Evolutionary conservation across 164 flowering plant genomes (phyloP), one percentile per base, ranked within the genome.

Genomic region (Tinospora cordifolia): DNA sequence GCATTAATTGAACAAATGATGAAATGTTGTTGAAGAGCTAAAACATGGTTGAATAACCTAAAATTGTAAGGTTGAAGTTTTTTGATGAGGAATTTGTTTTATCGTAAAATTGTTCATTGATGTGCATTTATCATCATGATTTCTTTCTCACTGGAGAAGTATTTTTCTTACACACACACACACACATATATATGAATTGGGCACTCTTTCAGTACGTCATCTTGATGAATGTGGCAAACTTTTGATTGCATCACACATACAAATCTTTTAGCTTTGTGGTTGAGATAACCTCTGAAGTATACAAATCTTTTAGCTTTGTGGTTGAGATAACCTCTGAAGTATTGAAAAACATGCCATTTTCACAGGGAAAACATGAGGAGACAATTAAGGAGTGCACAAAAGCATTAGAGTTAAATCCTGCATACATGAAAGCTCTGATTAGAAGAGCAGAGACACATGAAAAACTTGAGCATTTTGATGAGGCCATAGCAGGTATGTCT

Each of bases 361-460:
- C 46, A 70, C 77, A 93, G 98, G 93, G 84, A 24, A 89, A 81
- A 75, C 82, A 84, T 76, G 90, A 87, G 65, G 95, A 94, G 9
- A 77, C 97, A 19, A 74, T 94, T 73, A 94, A 84, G 83, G 97
- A 92, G 77, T 88, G 93, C 82, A 83, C 89, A 36, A 89, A 92
- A 79, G 97, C 98, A 24, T 72, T 94, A 51, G 89, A 90, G 73
- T 79, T 94, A 69, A 89, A 92, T 79, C 97, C 97, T 67, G 44
- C 79, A 8, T 92, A 94, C 76, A 59, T 84, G 75, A 94, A 94
- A 83, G 95, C 93, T 70, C 75, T 90, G 72, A 1, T 82, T 39
- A 84, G 97, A 84, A 90, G 95, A 82, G 97, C 68, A 71, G 97
- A 91, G 76, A 91, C 95, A 15, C 86, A 85, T 72, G 97, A 94